Evolutionary conservation across 805 yeast species (phyloP).

Genomic region (Wickerhamomyces chaumierensis): DNA sequence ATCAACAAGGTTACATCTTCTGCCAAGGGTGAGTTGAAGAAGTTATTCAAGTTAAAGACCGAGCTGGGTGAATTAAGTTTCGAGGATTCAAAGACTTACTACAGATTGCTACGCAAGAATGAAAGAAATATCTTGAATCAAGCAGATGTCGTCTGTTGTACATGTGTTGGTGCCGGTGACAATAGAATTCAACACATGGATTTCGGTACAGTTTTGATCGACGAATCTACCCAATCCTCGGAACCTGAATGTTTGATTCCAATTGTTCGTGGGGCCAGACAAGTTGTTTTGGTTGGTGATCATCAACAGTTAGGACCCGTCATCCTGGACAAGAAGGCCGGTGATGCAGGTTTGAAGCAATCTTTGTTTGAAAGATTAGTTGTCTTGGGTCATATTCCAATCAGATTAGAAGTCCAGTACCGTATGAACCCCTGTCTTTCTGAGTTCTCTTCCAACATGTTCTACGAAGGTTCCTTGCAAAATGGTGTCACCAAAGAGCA

Average conservation of each 20-base stretch:
- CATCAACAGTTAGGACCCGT: conserved; percentile 95
- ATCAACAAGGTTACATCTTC: conserved; percentile 36
- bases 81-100: conserved; percentile 36
- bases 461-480: conserved; percentile 84
- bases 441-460: conserved; percentile 84
- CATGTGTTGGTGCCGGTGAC: conserved; percentile 92
- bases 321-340: conserved; percentile 67
- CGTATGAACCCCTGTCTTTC: conserved; percentile 88
- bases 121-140: conserved; percentile 40
- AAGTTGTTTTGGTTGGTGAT: conserved; percentile 85
- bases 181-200: conserved; percentile 38
- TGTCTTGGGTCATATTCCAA: conserved; percentile 71
- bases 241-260: conserved; percentile 92
- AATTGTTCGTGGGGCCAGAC: conserved; percentile 79
- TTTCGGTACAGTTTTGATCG: conserved; percentile 76
- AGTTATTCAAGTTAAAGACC: conserved; percentile 43
- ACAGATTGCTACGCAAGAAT: conserved; percentile 28
- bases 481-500: conserved; percentile 81
- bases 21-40: conserved; percentile 47
- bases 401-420: conserved; percentile 83
- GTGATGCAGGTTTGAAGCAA: conserved; percentile 76
- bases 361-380: conserved; percentile 83
- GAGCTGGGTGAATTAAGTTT: conserved; percentile 60
- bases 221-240: conserved; percentile 88
- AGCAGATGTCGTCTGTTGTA: conserved; percentile 77